Evolutionary conservation across 805 yeast genomes (phyloP), one percentile per base, ranked within the genome.

Genomic region (Debaryomyces castellii): DNA sequence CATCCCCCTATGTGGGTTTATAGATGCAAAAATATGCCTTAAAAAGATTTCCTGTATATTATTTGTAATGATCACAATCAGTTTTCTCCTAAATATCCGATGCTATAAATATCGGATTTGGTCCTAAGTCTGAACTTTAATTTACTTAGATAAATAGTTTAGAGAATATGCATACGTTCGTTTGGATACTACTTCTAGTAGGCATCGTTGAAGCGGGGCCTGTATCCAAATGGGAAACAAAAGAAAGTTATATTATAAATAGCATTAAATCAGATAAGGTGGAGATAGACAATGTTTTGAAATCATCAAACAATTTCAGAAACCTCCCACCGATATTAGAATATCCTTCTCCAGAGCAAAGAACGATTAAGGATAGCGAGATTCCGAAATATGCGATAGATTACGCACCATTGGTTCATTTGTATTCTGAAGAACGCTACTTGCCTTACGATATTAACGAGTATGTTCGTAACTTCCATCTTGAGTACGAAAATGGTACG

Each of bases 361-460:
- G 73, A 22, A 70, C 77, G 1, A 45, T 81, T 11, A 48, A 54
- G 14, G 63, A 68, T 36, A 87, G 88, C 0, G 81, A 78, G 41
- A 74, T 87, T 2, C 95, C 94, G 0, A 60, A 61, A 6, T 87
- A 80, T 62, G 85, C 83, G 1, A 51, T 80, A 2, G 83, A 85
- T 37, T 74, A 76, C 58, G 80, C 87, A 3, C 98, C 99, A 0
- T 67, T 83, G 43, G 91, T 92, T 2, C 88, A 89, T 59, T 71
- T 92, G 9, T 91, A 92, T 67, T 83, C 95, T 1, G 99, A 92
- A 59, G 99, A 92, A 57, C 66, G 73, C 44, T 92, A 91, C 59
- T 70, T 86, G 53, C 96, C 99, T 0, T 89, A 89, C 55, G 95
- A 89, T 57, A 76, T 90, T 33, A 76, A 72, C 23, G 79, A 85